A percentile compares a stretch with the other conserved stretches of the same genome.
These are phyloP conservation scores for Psilocybe sp. DNA, from an alignment of 768 basidiomycete species.

Conservation along the genomic window DNA sequence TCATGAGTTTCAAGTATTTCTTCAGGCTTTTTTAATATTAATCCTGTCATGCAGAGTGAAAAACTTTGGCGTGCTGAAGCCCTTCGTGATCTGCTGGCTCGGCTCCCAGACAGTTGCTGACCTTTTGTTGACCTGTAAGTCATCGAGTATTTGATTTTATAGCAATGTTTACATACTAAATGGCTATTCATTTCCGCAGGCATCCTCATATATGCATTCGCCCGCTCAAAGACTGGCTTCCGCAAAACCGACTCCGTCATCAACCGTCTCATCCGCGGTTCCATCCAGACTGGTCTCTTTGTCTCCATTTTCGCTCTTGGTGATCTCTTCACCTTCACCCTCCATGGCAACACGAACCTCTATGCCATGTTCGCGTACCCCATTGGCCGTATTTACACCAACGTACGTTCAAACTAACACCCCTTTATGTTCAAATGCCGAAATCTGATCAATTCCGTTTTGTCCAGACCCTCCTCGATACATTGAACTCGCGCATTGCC, in stretches of 20 bases:
- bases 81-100: slow-evolving; percentile 48
- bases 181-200: slow-evolving; percentile 13
- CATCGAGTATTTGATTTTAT: neutral
- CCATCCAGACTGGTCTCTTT: slow-evolving; percentile 53
- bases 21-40: neutral
- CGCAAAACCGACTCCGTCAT: slow-evolving; percentile 48
- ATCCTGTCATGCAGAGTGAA: slow-evolving; percentile 27
- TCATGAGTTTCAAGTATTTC: slow-evolving; percentile 16
- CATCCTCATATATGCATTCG: slow-evolving; percentile 27
- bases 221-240: slow-evolving; percentile 48
- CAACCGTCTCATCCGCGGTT: slow-evolving; percentile 52
- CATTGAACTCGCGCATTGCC: slow-evolving; percentile 37
- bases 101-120: slow-evolving; percentile 43
- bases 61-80: slow-evolving; percentile 34
- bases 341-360: slow-evolving; percentile 30
- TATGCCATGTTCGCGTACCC: slow-evolving; percentile 36
- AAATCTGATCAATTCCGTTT: slow-evolving; percentile 1
- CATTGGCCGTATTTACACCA: slow-evolving; percentile 43
- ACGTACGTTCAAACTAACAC: slow-evolving; percentile 34
- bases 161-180: neutral
- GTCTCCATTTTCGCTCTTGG: slow-evolving; percentile 50
- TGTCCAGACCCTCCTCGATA: slow-evolving; percentile 40
- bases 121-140: slow-evolving; percentile 40
- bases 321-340: slow-evolving; percentile 41
- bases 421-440: slow-evolving; percentile 24